Evolutionary conservation across 139 green algal species (phyloP), one percentile per base, ranked within the genome.

Genomic region (Picochlorum sp.): DNA sequence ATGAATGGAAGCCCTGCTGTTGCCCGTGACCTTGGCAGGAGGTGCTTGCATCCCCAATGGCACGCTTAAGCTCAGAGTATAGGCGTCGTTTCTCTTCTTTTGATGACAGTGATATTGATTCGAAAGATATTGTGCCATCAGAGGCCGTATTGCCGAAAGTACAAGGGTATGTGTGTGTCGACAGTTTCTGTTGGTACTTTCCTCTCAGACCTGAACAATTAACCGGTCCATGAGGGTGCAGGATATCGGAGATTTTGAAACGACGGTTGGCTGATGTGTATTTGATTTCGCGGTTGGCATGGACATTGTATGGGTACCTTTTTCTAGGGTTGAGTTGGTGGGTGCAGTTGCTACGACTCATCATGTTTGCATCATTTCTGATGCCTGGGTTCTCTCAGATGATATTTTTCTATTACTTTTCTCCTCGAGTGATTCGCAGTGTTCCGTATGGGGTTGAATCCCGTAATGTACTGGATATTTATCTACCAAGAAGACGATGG

Each of bases 381-480:
- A 66, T 87, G 56, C 81, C 81, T 6, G 81, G 77, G 20, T 88
- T 88, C 50, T 68, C 65, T 54, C 71, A 84, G 57, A 82, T 81
- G 73, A 28, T 72, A 1, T 26, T 80, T 10, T 95, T 90, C 73
- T 96, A 96, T 74, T 86, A 89, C 30, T 70, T 88, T 24, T 90
- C 81, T 1, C 63, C 63, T 9, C 69, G 81, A 1, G 67, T 96
- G 20, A 64, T 71, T 10, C 66, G 87, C 0, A 91, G 80, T 62
- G 49, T 96, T 0, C 37, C 62, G 1, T 96, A 95, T 59, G 85
- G 89, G 13, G 44, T 67, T 15, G 77, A 87, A 49, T 77, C 88
- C 0, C 72, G 90, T 1, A 91, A 96, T 62, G 63, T 79, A 1
- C 68, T 95, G 44, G 90, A 96, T 69, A 67, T 95, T 49, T 95